Conservation (phyloP, 2,329 filamentous ascomycete genomes). For the Penicillium freii region DNA sequence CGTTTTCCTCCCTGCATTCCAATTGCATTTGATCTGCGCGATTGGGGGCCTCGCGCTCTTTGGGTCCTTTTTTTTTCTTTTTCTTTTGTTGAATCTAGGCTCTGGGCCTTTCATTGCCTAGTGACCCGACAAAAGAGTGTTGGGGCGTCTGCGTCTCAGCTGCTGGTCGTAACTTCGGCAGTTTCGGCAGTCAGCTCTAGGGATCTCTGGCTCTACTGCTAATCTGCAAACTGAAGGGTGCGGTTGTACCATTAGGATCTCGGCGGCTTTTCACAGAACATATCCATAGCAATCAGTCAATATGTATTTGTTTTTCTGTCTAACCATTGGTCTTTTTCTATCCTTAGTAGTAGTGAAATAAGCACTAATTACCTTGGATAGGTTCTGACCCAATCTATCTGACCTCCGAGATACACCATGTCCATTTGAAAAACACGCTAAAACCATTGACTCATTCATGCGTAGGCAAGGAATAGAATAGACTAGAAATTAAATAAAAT, state of each 20-base stretch:
- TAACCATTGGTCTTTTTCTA: background rate
- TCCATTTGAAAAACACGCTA: background rate
- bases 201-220: slow-evolving; percentile 3
- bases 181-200: background rate
- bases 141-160: slow-evolving; percentile 12
- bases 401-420: background rate
- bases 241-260: slow-evolving; percentile 19
- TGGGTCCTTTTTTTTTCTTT: background rate
- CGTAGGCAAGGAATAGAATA: background rate
- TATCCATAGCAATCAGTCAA: slow-evolving; percentile 19
- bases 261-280: slow-evolving; percentile 17
- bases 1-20: slow-evolving; percentile 17
- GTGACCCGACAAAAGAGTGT: slow-evolving; percentile 5
- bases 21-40: slow-evolving; percentile 8
- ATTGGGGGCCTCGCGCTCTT: background rate
- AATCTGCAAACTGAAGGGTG: slow-evolving; percentile 8
- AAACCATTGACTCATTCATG: background rate
- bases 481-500: background rate
- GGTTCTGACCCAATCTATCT: background rate
- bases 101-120: slow-evolving; percentile 9
- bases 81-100: slow-evolving; percentile 2
- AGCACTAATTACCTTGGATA: background rate
- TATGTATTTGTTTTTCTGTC: slow-evolving; percentile 3
- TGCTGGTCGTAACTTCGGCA: slow-evolving; percentile 19
- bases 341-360: background rate